Evolutionary conservation across 345 rosid species (phyloP).

Genomic region (Citrus reticulata): DNA sequence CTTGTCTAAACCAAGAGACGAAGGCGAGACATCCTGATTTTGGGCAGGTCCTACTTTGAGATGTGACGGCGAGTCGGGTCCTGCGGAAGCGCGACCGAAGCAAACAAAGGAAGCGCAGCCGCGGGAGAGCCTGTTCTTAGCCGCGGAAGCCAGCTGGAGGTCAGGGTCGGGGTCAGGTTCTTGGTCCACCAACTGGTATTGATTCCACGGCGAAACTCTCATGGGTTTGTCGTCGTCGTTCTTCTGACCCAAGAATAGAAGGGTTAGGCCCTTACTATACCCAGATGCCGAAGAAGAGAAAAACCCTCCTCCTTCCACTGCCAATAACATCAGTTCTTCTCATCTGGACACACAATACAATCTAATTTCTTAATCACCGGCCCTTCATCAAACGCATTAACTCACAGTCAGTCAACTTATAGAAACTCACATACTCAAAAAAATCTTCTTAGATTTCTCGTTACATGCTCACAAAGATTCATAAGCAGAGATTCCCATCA

Average conservation of each 20-base stretch:
- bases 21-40: constrained; percentile 51
- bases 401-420: constrained; percentile 25
- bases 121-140: constrained; percentile 71
- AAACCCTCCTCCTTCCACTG: constrained; percentile 98
- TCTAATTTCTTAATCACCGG: constrained; percentile 19
- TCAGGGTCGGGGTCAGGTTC: constrained; percentile 65
- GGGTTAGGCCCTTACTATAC: constrained; percentile 85
- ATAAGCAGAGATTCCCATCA: neutral
- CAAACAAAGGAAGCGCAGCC: constrained; percentile 86
- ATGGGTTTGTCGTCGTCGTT: constrained; percentile 76
- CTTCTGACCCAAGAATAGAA: constrained; percentile 82
- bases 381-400: constrained; percentile 23
- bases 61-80: constrained; percentile 63
- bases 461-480: neutral
- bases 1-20: constrained; percentile 42
- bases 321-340: constrained; percentile 88
- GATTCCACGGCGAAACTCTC: constrained; percentile 97
- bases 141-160: constrained; percentile 94
- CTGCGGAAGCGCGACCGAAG: constrained; percentile 89
- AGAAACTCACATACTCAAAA: neutral
- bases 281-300: constrained; percentile 98
- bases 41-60: constrained; percentile 78
- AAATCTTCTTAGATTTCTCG: neutral
- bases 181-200: constrained; percentile 90
- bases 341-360: constrained; percentile 53